Percentiles rank a stretch among this genome's conserved stretches.
Conservation (phyloP, 2,329 filamentous ascomycete species). For the Aspergillus arachidicola region DNA sequence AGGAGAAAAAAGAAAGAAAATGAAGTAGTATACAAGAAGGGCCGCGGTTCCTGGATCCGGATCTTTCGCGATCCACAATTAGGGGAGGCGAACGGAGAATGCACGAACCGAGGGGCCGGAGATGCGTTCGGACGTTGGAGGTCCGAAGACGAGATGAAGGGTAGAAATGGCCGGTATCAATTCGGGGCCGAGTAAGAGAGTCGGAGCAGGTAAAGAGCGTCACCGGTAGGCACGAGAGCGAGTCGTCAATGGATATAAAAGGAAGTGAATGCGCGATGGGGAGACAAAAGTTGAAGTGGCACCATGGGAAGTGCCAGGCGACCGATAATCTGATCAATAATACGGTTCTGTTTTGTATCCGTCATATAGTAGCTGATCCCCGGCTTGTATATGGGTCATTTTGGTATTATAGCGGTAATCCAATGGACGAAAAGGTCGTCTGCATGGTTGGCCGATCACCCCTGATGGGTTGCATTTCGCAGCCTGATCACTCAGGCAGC, state of each 20-base stretch:
- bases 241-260: not conserved
- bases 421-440: not conserved
- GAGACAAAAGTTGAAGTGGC: conserved; percentile 10
- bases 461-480: not conserved
- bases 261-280: not conserved
- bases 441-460: not conserved
- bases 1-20: not conserved
- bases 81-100: conserved; percentile 7
- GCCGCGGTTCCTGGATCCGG: conserved; percentile 1
- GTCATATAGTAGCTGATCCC: not conserved
- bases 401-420: not conserved
- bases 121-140: not conserved
- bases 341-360: not conserved
- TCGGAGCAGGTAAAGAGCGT: not conserved
- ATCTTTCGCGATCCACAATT: conserved; percentile 10
- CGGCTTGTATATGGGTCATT: not conserved
- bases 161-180: not conserved
- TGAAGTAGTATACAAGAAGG: not conserved
- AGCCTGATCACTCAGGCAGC: not conserved
- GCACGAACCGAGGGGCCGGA: not conserved
- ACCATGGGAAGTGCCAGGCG: conserved; percentile 10
- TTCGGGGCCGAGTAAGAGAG: not conserved
- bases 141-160: not conserved
- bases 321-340: conserved; percentile 9
- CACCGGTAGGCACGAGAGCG: not conserved